Percentiles rank a stretch among this genome's conserved stretches.
Evolutionary conservation across 129 eudicot genomes (phyloP).

Genomic region (Flaveria linearis): DNA sequence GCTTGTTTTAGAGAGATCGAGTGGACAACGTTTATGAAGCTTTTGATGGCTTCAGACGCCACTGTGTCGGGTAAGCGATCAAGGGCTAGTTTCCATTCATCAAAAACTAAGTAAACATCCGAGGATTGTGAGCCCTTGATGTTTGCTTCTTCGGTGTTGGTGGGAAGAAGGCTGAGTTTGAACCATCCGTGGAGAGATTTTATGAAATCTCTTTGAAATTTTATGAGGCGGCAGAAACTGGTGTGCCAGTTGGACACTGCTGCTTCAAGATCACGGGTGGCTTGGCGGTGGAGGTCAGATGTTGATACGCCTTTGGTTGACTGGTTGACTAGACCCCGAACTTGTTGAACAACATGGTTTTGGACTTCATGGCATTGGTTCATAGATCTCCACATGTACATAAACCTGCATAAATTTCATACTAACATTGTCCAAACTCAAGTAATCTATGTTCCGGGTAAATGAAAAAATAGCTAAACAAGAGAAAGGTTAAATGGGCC

Average conservation of each 20-base stretch:
- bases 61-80: conserved; percentile 88
- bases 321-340: conserved; percentile 73
- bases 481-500: background rate
- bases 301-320: conserved; percentile 65
- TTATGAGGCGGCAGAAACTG: conserved; percentile 81
- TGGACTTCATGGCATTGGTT: conserved; percentile 88
- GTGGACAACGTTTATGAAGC: conserved; percentile 84
- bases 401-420: conserved; percentile 56
- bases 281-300: conserved; percentile 88
- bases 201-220: conserved; percentile 81
- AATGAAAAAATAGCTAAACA: background rate
- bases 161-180: conserved; percentile 71
- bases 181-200: conserved; percentile 89
- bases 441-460: background rate
- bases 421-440: background rate
- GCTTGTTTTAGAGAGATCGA: conserved; percentile 66
- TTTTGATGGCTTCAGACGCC: conserved; percentile 90
- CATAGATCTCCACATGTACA: conserved; percentile 99
- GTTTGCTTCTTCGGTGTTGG: conserved; percentile 40
- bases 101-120: conserved; percentile 59
- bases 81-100: conserved; percentile 91
- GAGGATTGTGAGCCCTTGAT: conserved; percentile 45
- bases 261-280: conserved; percentile 87
- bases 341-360: conserved; percentile 89
- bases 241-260: conserved; percentile 94